Percentiles rank a stretch among this genome's conserved stretches.
These are phyloP conservation scores for Phytophthora agathidicida DNA, from an alignment of 352 stramenopile species.

Conservation along the genomic window DNA sequence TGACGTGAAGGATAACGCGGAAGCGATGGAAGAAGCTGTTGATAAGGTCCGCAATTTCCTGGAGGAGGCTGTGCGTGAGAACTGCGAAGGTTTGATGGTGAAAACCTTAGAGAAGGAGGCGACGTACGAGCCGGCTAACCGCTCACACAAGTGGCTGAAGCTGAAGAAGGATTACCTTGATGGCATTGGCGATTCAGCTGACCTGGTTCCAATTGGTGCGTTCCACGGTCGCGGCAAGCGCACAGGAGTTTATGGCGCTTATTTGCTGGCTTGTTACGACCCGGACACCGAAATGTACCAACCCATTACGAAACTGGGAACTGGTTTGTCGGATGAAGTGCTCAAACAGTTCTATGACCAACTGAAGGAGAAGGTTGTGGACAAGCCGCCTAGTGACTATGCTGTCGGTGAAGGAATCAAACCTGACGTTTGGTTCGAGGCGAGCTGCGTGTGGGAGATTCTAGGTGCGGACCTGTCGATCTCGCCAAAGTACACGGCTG, in stretches of 20 bases:
- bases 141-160: conserved; percentile 99
- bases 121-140: conserved; percentile 97
- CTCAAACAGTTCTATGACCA: conserved; percentile 92
- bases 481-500: conserved; percentile 97
- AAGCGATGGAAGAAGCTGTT: conserved; percentile 89
- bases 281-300: conserved; percentile 98
- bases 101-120: conserved; percentile 98
- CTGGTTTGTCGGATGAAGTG: conserved; percentile 98
- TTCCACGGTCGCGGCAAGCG: conserved; percentile 97
- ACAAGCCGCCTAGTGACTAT: conserved; percentile 92
- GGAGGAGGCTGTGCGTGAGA: conserved; percentile 92
- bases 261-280: conserved; percentile 99
- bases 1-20: conserved; percentile 83
- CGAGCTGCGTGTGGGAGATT: conserved; percentile 98
- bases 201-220: conserved; percentile 98
- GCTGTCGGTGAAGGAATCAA: conserved; percentile 90
- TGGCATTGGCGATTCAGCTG: conserved; percentile 97
- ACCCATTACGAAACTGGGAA: conserved; percentile 98
- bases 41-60: conserved; percentile 93
- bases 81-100: conserved; percentile 99
- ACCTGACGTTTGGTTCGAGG: conserved; percentile 96
- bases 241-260: conserved; percentile 97
- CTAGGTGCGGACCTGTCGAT: conserved; percentile 98
- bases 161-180: conserved; percentile 99
- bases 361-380: conserved; percentile 82